Evolutionary conservation across 495 filamentous ascomycete genomes (phyloP), one percentile per base, ranked within the genome.

Genomic region (Lepidopterella palustris): DNA sequence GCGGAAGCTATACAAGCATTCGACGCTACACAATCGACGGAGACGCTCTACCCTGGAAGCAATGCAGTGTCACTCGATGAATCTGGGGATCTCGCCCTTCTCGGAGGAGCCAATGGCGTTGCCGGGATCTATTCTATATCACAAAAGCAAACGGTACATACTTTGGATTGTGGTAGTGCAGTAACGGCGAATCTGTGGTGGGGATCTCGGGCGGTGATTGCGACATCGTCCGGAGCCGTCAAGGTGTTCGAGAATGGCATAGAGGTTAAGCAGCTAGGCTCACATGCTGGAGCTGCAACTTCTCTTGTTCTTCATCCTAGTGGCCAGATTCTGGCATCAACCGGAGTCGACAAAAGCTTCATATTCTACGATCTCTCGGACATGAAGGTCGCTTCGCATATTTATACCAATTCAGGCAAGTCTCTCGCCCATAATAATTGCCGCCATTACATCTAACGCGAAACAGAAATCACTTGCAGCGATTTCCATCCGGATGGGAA

Each of bases 401-500:
- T 91, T 40, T 93, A 87, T 68, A 89, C 84, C 24, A 87, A 95
- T 70, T 79, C 87, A 60, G 81, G 92, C 95, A 85, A 71, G 89
- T 76, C 5, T 54, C 10, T 20, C 61, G 26, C 8, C 54, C 13
- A 10, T 28, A 40, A 55, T 55, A 24, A n/a, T 47, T 48, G 48
- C 23, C n/a, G 10, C 6, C 5, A 60, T 57, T 39, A 40, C 50
- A 75, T 81, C 18, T 62, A 20, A 13, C 20, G 3, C 10, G 35
- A 42, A 42, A 13, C 63, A 93, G 92, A 83, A 60, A 75, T 97
- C 21, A 85, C 88, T 6, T 80, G 87, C 47, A 87, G 85, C 57
- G 80, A 84, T 42, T 97, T 97, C 79, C 93, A 98, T 72, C 93
- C 95, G 5, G 93, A 98, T 73, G 93, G 93, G 29, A 88, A 96